Evolutionary conservation across 345 rosid genomes (phyloP), one percentile per base, ranked within the genome.

Genomic region (Turritis glabra): DNA sequence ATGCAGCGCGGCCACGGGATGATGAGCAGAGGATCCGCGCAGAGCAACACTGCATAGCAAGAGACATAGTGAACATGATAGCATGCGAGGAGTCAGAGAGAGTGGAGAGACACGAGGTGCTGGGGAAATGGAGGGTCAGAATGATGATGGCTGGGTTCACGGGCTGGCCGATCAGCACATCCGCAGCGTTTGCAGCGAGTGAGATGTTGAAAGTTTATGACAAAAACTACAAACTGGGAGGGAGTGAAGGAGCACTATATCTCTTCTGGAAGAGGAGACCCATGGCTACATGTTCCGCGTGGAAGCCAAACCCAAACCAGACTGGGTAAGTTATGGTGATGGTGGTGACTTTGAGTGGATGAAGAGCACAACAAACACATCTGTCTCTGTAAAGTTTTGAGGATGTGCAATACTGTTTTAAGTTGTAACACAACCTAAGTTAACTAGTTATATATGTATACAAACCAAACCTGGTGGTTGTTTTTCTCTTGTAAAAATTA

Each of bases 61-160:
- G 95, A 27, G 95, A 91, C 81, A 91, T 89, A 41, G 95, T 89
- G 63, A 91, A 89, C 72, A 87, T 91, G 97, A 85, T 91, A 61
- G 95, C 95, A 38, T 91, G 95, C 30, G 97, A 91, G 83, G 89
- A 75, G 11, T 66, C 76, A 11, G 97, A 91, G 77, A 87, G 97
- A 71, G 92, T 91, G 56, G 97, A 91, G 74, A 82, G 97, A 19
- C 97, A 91, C 18, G 95, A 91, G 78, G 83, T 85, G 33, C 76
- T 89, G 0, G 95, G 88, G 60, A 91, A 89, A 43, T 91, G 97
- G 97, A 86, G 83, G 66, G 82, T 71, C 5, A 80, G 97, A 58
- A 81, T 89, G 56, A 46, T 10, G 64, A 89, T 89, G 95, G 97
- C 97, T 0, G 95, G 87, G 54, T 91, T 91, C 68, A 70, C 63